Evolutionary conservation across 2,329 filamentous ascomycete genomes (phyloP).

Genomic region (Penicillium polonicum): DNA sequence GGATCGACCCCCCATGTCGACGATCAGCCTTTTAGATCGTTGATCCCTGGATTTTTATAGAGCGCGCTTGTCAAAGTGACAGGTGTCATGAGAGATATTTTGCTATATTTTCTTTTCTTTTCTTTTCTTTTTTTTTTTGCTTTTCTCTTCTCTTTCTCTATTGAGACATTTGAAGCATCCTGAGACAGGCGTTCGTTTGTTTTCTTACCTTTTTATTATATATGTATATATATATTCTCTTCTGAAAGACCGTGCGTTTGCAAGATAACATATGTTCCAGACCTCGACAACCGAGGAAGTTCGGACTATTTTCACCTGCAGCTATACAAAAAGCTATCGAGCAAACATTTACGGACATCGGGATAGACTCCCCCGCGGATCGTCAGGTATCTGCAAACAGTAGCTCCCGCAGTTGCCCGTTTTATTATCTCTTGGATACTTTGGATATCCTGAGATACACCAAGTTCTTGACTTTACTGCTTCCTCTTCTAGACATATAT

Average conservation of each 20-base stretch:
- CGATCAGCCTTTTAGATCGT: conserved; percentile 21
- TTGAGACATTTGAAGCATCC: conserved; percentile 10
- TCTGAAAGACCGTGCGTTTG: conserved; percentile 13
- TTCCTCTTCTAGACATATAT: neutral
- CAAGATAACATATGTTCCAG: conserved; percentile 12
- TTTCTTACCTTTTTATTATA: neutral
- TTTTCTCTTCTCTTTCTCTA: conserved; percentile 7
- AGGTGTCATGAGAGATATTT: conserved; percentile 17
- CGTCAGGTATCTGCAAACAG: conserved; percentile 33
- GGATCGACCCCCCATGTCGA: conserved; percentile 17
- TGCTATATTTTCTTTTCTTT: neutral
- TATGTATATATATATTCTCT: neutral
- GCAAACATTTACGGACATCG: conserved; percentile 33
- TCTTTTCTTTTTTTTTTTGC: neutral
- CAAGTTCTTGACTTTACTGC: neutral
- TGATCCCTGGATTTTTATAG: conserved; percentile 16
- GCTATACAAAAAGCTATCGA: conserved; percentile 15
- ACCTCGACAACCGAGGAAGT: conserved; percentile 11
- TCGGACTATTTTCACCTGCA: conserved; percentile 25
- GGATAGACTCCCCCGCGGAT: conserved; percentile 19
- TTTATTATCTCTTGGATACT: conserved; percentile 7
- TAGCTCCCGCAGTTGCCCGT: conserved; percentile 28
- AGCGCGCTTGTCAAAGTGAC: conserved; percentile 24
- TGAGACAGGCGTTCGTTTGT: conserved; percentile 11
- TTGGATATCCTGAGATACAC: neutral